Base-by-base conservation (phyloP, 305 asterid species). In the Solanum hybrid region DNA sequence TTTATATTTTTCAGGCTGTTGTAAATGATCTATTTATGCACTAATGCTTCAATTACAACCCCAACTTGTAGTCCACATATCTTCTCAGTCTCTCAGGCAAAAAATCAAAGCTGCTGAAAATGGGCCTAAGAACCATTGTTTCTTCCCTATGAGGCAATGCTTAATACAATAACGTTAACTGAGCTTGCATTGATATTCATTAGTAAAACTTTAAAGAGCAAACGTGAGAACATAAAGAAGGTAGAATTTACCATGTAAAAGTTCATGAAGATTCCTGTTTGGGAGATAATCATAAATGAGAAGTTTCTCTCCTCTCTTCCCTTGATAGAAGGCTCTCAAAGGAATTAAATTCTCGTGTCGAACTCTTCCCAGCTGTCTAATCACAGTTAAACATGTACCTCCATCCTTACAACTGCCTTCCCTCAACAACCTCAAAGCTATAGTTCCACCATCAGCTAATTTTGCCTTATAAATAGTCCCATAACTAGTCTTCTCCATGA, bases 391-490 rank as follows among this genome's bases (percentile, higher is more conserved):
- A 88, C 99, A 96, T 17, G 95, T 94, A 83, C 90, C 90, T 90
- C 91, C 93, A 86, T 96, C 98, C 79, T 94, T 94, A 91, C 99
- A 97, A 89, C 97, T 94, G 11, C 98, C 99, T 90, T 98, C 99
- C 91, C 96, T 95, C 94, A 97, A 90, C 95, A 98, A 91, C 94
- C 99, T 96, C 93, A 98, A 91, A 65, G 97, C 99, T 80, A 98
- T 98, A 5, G 97, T 96, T 39, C 99, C 98, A 38, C 99, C 99
- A 92, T 98, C 99, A 2, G 94, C 95, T 29, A 98, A 92, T 93
- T 96, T 98, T 1, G 99, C 99, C 93, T 97, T 98, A 88, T 98
- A 98, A 15, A 95, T 97, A 0, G 99, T 98, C 89, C 99, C 99
- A 88, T 97, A 97, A 72, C 98, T 96, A 12, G 98, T 95, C 86